These are phyloP conservation scores for Verticillium isaacii DNA, from an alignment of 2,329 filamentous ascomycete species.

Conservation along the genomic window DNA sequence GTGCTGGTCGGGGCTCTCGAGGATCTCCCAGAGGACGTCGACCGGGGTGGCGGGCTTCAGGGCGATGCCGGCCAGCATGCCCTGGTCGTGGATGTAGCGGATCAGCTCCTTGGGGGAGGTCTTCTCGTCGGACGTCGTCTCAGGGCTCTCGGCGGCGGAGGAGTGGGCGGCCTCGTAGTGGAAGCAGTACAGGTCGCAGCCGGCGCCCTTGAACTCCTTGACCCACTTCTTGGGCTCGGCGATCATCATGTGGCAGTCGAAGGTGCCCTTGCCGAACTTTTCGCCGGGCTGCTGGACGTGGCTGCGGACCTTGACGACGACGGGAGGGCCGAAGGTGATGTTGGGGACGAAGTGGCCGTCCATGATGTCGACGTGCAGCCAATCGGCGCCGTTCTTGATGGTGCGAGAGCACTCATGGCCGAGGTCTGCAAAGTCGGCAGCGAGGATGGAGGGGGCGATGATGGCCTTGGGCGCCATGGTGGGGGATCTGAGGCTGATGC, in stretches of 20 bases:
- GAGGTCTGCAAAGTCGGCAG: conserved; percentile 88
- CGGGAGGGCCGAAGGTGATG: conserved; percentile 92
- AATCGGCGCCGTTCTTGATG: conserved; percentile 83
- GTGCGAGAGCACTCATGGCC: conserved; percentile 82
- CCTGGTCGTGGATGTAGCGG: conserved; percentile 81
- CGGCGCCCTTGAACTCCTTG: conserved; percentile 86
- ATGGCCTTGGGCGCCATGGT: conserved; percentile 84
- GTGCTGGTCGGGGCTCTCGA: conserved; percentile 66
- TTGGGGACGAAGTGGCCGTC: conserved; percentile 99
- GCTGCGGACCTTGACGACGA: conserved; percentile 87
- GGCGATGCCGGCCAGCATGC: conserved; percentile 87
- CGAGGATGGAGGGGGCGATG: conserved; percentile 96
- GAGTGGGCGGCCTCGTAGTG: conserved; percentile 97
- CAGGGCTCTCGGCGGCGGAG: conserved; percentile 76
- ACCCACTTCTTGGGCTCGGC: conserved; percentile 99
- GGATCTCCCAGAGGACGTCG: conserved; percentile 85
- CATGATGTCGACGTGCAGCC: conserved; percentile 93
- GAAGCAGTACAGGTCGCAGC: conserved; percentile 99
- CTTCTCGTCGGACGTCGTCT: conserved; percentile 60
- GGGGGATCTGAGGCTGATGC: background rate
- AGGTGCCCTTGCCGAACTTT: conserved; percentile 77
- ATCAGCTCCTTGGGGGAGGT: conserved; percentile 84
- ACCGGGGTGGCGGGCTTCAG: conserved; percentile 91
- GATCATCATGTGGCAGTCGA: conserved; percentile 99
- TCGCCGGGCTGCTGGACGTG: conserved; percentile 73